phyloP scores from a whole-genome alignment of 1,284 basidiomycete genomes.

The Ustilago shanxiensis region DNA sequence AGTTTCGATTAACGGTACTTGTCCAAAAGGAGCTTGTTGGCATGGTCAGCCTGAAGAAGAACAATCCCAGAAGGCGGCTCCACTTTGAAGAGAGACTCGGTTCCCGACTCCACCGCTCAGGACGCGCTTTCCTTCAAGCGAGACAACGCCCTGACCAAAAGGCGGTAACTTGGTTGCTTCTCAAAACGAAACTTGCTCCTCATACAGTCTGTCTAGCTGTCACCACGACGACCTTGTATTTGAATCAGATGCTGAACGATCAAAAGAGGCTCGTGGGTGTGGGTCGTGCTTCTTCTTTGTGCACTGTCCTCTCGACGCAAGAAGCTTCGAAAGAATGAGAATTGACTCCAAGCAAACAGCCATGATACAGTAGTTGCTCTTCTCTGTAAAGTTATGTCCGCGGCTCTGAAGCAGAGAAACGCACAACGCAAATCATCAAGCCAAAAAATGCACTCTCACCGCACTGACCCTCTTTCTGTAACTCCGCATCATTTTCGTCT shows the following conservation, averaged over 20 bases:
- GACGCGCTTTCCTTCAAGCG: background rate
- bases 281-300: background rate
- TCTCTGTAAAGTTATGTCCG: background rate
- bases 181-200: background rate
- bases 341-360: background rate
- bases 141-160: background rate
- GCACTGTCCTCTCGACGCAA: background rate
- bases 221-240: too few species aligned
- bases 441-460: constrained; percentile 4
- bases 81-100: background rate
- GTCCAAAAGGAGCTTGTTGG: too few species aligned
- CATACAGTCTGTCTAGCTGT: too few species aligned
- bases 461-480: constrained; percentile 19
- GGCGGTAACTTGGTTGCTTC: background rate
- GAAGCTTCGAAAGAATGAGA: background rate
- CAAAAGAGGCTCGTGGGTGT: too few species aligned
- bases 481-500: constrained; percentile 16
- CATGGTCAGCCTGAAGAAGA: background rate
- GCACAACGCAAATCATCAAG: constrained; percentile 24
- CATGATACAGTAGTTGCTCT: background rate
- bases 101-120: background rate
- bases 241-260: too few species aligned
- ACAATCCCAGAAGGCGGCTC: background rate
- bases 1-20: background rate
- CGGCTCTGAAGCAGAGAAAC: constrained; percentile 3